Base-by-base conservation (phyloP, 2,329 filamentous ascomycete species). In the Macrophomina pseudophaseolina region DNA sequence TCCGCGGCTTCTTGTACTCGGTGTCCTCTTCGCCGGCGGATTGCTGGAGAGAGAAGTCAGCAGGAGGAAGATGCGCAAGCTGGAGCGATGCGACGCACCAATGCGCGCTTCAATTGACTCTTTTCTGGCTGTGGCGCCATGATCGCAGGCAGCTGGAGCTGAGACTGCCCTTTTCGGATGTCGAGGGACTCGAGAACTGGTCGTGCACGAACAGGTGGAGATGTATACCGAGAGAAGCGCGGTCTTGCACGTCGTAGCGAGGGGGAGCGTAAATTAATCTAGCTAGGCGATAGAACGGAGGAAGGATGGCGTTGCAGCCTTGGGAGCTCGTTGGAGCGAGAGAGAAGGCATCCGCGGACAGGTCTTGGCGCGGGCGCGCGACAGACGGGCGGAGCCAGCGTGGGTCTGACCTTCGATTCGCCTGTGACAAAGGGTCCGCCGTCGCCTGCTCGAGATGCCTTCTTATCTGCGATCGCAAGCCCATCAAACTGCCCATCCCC, bases 61-160 rank as follows among this genome's bases (percentile, higher is more conserved):
- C 70, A 72, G 67, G 75, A 5, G n/a, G 14, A 5, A 70, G 68
- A 66, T 58, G 30, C 66, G 42, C 54, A 67, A 60, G 64, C n/a
- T 33, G n/a, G 28, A 40, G 59, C 28, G 62, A 65, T 67, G 72
- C 68, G 77, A 83, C 87, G 76, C 84, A 95, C 92, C 79, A 90
- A 87, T 72, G 83, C 87, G 76, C 93, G 89, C 84, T 97, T 97
- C 82, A 95, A 88, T 81, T 91, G 90, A 83, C 90, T 93, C 83
- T 92, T 92, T 80, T 95, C 91, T 71, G 71, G 70, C 54, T 80
- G 78, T 79, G 88, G 84, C 79, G 87, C 81, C 87, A 88, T 88
- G 35, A 18, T 66, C 12, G 51, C 63, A 56, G 63, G 42, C 52
- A 56, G 52, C 42, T 23, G 46, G 54, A 60, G 33, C 35, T 56